Conservation (phyloP, 768 basidiomycete species). For the Gyrodon lividus region DNA sequence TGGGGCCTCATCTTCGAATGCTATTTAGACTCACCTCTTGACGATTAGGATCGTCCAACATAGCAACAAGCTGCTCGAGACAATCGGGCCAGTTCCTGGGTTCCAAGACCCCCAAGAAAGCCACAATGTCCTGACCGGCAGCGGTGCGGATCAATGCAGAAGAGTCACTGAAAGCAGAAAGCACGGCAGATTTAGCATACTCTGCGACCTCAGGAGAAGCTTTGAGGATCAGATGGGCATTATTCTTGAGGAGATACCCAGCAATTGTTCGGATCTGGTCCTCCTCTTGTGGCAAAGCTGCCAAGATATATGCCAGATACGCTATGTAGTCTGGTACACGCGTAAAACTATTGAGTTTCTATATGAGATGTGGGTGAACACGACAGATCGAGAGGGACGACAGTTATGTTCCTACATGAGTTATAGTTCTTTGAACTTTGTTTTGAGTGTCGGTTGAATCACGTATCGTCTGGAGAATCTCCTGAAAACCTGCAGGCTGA, state of each 20-base stretch:
- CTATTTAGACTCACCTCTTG: conserved; percentile 75
- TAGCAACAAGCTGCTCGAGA: conserved; percentile 76
- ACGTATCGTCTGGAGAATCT: conserved; percentile 89
- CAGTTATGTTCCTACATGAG: conserved; percentile 56
- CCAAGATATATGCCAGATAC: conserved; percentile 93
- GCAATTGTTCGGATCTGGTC: conserved; percentile 94
- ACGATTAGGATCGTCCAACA: conserved; percentile 75
- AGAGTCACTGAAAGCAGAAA: conserved; percentile 77
- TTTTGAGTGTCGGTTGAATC: conserved; percentile 82
- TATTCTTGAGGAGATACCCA: conserved; percentile 96
- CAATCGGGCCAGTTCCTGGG: conserved; percentile 96
- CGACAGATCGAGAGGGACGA: conserved; percentile 15
- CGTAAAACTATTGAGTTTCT: conserved; percentile 89
- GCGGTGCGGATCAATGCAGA: conserved; percentile 91
- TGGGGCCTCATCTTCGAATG: not conserved
- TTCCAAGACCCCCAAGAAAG: conserved; percentile 84
- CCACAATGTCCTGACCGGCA: conserved; percentile 89
- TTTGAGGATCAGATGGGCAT: conserved; percentile 73
- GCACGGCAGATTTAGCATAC: conserved; percentile 73
- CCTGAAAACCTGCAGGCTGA: conserved; percentile 80
- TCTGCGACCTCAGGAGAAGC: conserved; percentile 63
- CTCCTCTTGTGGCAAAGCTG: conserved; percentile 75
- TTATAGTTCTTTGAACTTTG: conserved; percentile 74
- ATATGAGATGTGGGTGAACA: conserved; percentile 20
- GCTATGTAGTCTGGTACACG: conserved; percentile 91